Evolutionary conservation across 257 asterid species (phyloP).

Genomic region (Solanum gracilifrons): DNA sequence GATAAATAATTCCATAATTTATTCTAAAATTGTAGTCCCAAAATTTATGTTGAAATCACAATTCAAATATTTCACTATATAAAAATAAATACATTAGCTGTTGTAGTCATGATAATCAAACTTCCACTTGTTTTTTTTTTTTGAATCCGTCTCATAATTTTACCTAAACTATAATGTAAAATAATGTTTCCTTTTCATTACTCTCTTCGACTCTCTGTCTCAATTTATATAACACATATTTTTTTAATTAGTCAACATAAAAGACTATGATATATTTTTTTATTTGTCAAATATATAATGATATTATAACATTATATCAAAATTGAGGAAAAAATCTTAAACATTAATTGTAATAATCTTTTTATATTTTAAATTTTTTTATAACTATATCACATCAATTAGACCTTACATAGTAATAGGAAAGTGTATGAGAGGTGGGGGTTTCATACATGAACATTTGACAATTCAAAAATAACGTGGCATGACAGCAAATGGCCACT

Average conservation of each 20-base stretch:
- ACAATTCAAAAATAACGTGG: conserved; percentile 1
- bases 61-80: background rate
- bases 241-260: background rate
- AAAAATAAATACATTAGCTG: too few species aligned
- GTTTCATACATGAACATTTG: background rate
- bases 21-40: background rate
- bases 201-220: too few species aligned
- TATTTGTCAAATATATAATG: accelerated
- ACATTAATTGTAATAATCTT: accelerated
- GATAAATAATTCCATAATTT: background rate
- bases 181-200: background rate
- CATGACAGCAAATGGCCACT: conserved; percentile 9
- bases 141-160: background rate
- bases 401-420: background rate
- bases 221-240: accelerated
- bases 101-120: background rate
- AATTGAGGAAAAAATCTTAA: accelerated
- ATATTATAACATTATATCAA: too few species aligned
- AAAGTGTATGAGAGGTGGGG: background rate
- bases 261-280: accelerated
- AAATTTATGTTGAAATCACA: accelerated
- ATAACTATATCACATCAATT: too few species aligned
- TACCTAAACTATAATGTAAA: accelerated
- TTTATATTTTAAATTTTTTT: too few species aligned
- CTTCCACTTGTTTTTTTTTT: background rate